Evolutionary conservation across 768 basidiomycete genomes (phyloP).

Genomic region (Russula earlei): DNA sequence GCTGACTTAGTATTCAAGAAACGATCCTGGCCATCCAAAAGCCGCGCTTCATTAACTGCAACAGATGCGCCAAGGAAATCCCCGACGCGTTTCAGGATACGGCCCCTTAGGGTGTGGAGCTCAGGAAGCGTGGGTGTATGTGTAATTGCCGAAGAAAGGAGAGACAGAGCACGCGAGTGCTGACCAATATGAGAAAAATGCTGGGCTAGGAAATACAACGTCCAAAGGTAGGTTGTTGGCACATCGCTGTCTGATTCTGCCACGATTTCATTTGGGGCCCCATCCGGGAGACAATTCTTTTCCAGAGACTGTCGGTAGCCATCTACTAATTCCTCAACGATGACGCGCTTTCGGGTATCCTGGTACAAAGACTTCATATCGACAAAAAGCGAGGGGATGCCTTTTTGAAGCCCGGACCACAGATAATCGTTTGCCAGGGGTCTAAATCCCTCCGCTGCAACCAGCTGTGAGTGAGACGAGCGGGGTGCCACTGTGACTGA

Average conservation of each 20-base stretch:
- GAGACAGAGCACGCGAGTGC: slow-evolving; percentile 40
- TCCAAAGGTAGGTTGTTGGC: slow-evolving; percentile 87
- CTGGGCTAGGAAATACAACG: slow-evolving; percentile 89
- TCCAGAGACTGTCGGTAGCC: slow-evolving; percentile 32
- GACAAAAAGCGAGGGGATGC: slow-evolving; percentile 87
- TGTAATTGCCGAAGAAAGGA: slow-evolving; percentile 54
- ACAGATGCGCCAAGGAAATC: slow-evolving; percentile 67
- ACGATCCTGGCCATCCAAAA: slow-evolving; percentile 87
- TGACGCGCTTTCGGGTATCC: slow-evolving; percentile 50
- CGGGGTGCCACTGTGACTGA: slow-evolving; percentile 13
- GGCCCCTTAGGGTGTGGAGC: slow-evolving; percentile 70
- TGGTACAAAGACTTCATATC: slow-evolving; percentile 82
- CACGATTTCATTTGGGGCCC: not conserved
- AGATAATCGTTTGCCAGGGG: slow-evolving; percentile 60
- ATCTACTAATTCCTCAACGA: slow-evolving; percentile 64
- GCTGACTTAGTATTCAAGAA: slow-evolving; percentile 91
- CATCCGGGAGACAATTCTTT: slow-evolving; percentile 21
- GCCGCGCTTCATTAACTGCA: slow-evolving; percentile 70
- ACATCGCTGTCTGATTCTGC: slow-evolving; percentile 32
- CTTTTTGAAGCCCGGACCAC: slow-evolving; percentile 59
- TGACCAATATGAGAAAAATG: slow-evolving; percentile 64
- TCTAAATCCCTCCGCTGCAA: slow-evolving; percentile 59
- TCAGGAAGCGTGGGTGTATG: slow-evolving; percentile 96
- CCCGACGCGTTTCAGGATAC: slow-evolving; percentile 78
- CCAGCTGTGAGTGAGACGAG: not conserved